Evolutionary conservation across 331 rosid genomes (phyloP).

Genomic region (Arachis monticola): DNA sequence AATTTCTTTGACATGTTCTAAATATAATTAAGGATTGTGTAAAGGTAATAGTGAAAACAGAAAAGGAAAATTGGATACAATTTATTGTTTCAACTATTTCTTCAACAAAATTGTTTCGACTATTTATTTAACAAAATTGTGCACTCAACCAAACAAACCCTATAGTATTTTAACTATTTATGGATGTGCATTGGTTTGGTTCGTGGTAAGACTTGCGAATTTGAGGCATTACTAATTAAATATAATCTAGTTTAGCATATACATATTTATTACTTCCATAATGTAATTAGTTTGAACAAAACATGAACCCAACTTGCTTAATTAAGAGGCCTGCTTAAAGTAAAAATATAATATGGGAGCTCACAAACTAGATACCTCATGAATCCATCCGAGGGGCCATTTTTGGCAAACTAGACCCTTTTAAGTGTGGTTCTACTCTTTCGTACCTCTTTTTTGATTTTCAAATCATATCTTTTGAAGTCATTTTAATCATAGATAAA

Average conservation of each 20-base stretch:
- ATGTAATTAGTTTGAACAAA: conserved; percentile 2
- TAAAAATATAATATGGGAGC: conserved; percentile 1
- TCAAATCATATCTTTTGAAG: background rate
- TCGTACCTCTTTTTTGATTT: background rate
- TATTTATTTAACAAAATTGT: no score
- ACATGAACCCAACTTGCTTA: conserved; percentile 2
- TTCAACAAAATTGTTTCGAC: no score
- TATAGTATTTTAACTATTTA: background rate
- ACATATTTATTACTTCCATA: background rate
- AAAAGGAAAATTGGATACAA: no score
- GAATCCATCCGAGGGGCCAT: background rate
- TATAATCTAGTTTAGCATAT: background rate
- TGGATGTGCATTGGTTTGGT: background rate
- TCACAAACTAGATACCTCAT: background rate
- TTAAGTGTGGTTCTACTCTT: background rate
- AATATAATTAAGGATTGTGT: background rate
- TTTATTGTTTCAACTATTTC: no score
- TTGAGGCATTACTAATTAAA: background rate
- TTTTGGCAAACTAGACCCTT: background rate
- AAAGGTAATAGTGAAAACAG: no score
- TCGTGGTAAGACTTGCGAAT: background rate
- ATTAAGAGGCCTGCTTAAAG: background rate
- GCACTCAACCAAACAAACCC: no score
- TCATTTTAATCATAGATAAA: no score
- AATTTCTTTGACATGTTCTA: conserved; percentile 7